Evolutionary conservation across 2,329 filamentous ascomycete species (phyloP).

Genomic region (Arthrobotrys megalospora): DNA sequence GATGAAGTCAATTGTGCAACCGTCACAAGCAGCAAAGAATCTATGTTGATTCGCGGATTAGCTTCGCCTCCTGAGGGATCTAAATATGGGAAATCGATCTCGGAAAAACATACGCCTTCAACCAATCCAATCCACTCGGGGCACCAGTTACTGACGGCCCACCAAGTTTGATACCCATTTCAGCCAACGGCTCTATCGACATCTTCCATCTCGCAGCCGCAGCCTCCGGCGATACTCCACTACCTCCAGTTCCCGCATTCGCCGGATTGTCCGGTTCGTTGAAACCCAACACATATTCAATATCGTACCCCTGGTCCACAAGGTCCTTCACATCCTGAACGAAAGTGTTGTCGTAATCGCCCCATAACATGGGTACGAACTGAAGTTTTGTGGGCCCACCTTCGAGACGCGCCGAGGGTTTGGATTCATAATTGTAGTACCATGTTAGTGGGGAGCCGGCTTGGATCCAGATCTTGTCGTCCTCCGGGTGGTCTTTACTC

Average conservation of each 20-base stretch:
- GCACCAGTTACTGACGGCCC: slow-evolving; percentile 79
- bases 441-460: slow-evolving; percentile 77
- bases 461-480: slow-evolving; percentile 77
- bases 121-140: slow-evolving; percentile 76
- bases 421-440: slow-evolving; percentile 84
- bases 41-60: slow-evolving; percentile 33
- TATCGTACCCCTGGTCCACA: slow-evolving; percentile 71
- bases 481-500: slow-evolving; percentile 72
- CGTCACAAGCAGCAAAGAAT: slow-evolving; percentile 61
- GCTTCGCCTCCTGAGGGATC: background rate
- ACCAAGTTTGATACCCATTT: slow-evolving; percentile 77
- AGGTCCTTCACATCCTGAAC: slow-evolving; percentile 73
- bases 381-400: slow-evolving; percentile 74
- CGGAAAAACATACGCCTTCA: slow-evolving; percentile 72
- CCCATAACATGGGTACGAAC: slow-evolving; percentile 88
- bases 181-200: slow-evolving; percentile 79
- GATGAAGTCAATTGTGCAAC: slow-evolving; percentile 77
- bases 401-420: slow-evolving; percentile 73
- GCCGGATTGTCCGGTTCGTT: slow-evolving; percentile 80
- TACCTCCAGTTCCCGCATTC: slow-evolving; percentile 73
- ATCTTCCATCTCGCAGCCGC: slow-evolving; percentile 80
- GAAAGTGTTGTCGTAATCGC: slow-evolving; percentile 75
- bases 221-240: slow-evolving; percentile 72
- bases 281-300: slow-evolving; percentile 80
- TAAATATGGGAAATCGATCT: slow-evolving; percentile 67